Base-by-base conservation (phyloP, 495 filamentous ascomycete genomes). In the Aspergillus kassunensis region DNA sequence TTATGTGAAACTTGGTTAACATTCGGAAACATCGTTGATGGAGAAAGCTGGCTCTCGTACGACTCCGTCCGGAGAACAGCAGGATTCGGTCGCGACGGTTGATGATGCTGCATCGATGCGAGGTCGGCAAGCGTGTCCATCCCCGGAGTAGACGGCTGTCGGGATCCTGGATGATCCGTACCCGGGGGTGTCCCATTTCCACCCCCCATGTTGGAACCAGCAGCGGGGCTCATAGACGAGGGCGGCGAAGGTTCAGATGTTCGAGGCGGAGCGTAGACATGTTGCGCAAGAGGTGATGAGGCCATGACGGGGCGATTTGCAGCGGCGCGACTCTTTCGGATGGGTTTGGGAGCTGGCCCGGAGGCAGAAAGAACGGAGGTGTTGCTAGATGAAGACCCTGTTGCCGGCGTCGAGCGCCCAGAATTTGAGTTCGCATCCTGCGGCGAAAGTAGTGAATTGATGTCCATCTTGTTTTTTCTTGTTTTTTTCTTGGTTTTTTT, bases 361-460 rank as follows among this genome's bases (percentile, higher is more conserved):
- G 67, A 49, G 49, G 63, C 61, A 36, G 67, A 49, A 49, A 62
- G 49, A 20, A 65, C 52, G 15, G 69, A 55, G 53, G 68, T 51
- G 52, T 58, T 64, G 31, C 54, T 53, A 23, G 72, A 62, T n/a
- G 66, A 45, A 59, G 66, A 55, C 56, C 61, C 55, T 53, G 61
- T 55, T 61, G 66, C 55, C 63, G 73, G 65, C 50, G 76, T 66
- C 35, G 66, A 72, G 55, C 57, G 68, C 54, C 73, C 72, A 59
- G 61, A 63, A 58, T 74, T 64, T 19, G 72, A 69, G 59, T 84
- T 76, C 47, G 81, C 77, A 48, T 87, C 82, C 66, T 84, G 77
- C 36, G 85, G 82, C 53, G 85, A 87, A 54, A 89, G 78, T 39
- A 89, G 77, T 24, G 80, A 84, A 69, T 76, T 84, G 74, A 89